A percentile compares a stretch with the other conserved stretches of the same genome.
These are phyloP conservation scores for Solanum paucissectum DNA, from an alignment of 257 asterid species.

Conservation along the genomic window DNA sequence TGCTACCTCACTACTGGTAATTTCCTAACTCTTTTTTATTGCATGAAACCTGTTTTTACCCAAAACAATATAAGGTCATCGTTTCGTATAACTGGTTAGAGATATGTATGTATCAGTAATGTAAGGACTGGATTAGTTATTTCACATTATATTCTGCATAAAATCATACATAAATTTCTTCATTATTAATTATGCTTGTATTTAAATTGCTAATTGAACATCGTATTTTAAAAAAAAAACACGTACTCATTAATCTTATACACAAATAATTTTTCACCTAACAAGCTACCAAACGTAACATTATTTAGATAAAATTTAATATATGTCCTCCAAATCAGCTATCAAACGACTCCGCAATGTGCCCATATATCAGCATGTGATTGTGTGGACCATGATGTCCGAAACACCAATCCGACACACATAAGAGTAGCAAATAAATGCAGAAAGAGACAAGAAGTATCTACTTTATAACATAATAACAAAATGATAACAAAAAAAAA, in stretches of 20 bases:
- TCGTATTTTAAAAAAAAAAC: no score
- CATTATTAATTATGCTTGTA: no score
- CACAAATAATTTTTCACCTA: not conserved
- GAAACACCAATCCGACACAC: not conserved
- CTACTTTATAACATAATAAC: not conserved
- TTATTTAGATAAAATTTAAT: not conserved
- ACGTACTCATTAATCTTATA: no score
- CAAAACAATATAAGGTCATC: not conserved
- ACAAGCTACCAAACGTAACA: not conserved
- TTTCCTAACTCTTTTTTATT: not conserved
- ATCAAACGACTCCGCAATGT: not conserved
- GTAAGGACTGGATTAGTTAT: not conserved
- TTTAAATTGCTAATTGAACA: no score
- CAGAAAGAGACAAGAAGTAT: not conserved
- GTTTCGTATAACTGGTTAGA: not conserved
- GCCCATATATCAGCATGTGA: not conserved
- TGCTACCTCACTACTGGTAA: constrained; percentile 90
- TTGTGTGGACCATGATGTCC: not conserved
- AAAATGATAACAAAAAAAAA: no score
- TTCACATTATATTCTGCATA: not conserved
- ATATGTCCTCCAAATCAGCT: fast-evolving
- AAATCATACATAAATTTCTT: no score
- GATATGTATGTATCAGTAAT: not conserved
- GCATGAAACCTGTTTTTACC: not conserved
- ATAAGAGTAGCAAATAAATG: not conserved